Base-by-base conservation (phyloP, 225 moss, liverwort and hornwort species). In the Marchantia paleacea region DNA sequence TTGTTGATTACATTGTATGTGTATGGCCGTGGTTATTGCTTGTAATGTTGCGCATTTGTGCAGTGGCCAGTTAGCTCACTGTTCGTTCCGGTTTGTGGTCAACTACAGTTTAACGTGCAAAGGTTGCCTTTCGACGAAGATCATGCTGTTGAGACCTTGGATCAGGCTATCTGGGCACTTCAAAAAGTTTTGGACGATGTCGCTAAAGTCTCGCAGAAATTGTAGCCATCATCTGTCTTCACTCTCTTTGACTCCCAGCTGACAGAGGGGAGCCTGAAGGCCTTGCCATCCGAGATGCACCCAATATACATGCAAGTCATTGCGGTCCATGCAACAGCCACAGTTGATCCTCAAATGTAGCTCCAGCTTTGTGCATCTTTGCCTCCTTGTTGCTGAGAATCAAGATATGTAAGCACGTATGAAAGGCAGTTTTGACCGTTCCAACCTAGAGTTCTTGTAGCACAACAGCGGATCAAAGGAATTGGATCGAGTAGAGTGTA, bases 61-160 rank as follows among this genome's bases (percentile, higher is more conserved):
- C 39, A 39, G 2, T 39, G 2, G 39, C 39, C 2, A 39, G 52
- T 22, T 26, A 39, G 25, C 55, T 74, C 55, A 74, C 47, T 31
- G 16, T 39, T 39, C 39, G 19, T 14, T 16, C 26, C 55, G 7
- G 54, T 55, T 10, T 53, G 51, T 74, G 55, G 68, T 55, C 13
- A 51, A 75, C 71, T 81, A 78, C 91, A 99, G 99, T 95, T 99
- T 81, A 99, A 94, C 66, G 91, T 99, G 58, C 94, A 91, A 80
- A 92, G 99, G 69, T 80, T 99, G 78, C 92, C 95, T 11, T 99
- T 99, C 78, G 86, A 95, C 76, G 99, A 92, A 92, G 63, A 51
- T 55, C 84, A 76, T 73, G 94, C 88, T 55, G 92, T 99, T 4
- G 94, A 94, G 85, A 94, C 87, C 72, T 83, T 99, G 50, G 95